Evolutionary conservation across 176 grass and related monocot species (phyloP).

Genomic region (Bonia amplexicaulis): DNA sequence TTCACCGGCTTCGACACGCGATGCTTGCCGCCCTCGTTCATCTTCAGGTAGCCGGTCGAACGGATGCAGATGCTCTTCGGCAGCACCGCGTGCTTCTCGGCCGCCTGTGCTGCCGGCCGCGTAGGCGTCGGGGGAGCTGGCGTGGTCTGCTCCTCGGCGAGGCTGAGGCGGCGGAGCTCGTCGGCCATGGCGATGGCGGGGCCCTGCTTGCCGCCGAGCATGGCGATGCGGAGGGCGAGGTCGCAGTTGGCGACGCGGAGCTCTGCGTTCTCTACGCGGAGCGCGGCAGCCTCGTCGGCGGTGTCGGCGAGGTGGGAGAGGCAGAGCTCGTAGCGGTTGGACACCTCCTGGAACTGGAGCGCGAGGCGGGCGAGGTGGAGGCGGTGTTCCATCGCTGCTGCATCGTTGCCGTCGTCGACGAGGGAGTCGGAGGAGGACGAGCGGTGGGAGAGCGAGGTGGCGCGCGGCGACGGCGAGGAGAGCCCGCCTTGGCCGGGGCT

Average conservation of each 20-base stretch:
- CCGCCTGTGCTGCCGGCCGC: constrained; percentile 1
- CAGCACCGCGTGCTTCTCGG: constrained; percentile 38
- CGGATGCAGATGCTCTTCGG: constrained; percentile 89
- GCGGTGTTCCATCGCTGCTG: constrained; percentile 31
- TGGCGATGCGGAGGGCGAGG: constrained; percentile 35
- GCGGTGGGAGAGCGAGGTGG: constrained; percentile 45
- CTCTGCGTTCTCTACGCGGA: constrained; percentile 53
- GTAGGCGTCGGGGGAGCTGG: constrained; percentile 8
- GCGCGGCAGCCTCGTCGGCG: constrained; percentile 48
- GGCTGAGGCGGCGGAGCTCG: constrained; percentile 39
- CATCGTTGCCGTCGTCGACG: constrained; percentile 12
- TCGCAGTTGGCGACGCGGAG: constrained; percentile 54
- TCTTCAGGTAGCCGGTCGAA: constrained; percentile 67
- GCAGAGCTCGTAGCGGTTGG: constrained; percentile 65
- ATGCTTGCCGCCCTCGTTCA: constrained; percentile 31
- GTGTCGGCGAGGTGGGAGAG: constrained; percentile 70
- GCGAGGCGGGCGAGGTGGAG: constrained; percentile 58
- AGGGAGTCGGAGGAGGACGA: constrained; percentile 41
- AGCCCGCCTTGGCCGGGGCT: neutral
- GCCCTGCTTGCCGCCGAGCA: constrained; percentile 26
- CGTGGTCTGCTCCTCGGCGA: constrained; percentile 10
- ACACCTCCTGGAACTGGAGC: constrained; percentile 62
- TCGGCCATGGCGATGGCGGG: constrained; percentile 20
- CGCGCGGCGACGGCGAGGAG: neutral
- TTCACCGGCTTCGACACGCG: constrained; percentile 23